Base-by-base conservation (phyloP, 2,329 filamentous ascomycete species). In the Escovopsis sp. region DNA sequence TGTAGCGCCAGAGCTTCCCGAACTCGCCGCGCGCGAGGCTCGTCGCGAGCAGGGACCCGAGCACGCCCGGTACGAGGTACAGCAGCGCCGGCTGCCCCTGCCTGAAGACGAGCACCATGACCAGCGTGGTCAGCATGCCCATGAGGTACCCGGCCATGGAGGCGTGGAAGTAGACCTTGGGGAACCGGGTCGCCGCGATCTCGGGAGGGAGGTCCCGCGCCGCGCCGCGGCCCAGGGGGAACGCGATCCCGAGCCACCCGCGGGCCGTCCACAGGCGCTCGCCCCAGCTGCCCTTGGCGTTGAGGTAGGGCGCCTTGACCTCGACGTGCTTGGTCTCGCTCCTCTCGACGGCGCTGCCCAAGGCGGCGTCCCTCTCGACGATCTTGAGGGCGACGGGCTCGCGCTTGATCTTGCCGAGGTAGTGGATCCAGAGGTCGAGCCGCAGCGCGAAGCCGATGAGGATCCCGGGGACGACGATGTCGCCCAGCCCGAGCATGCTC, bases 401-500 rank as follows among this genome's bases (percentile, higher is more conserved):
- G 18, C 67, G 63, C 48, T 67, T 72, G 57, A 79, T 71, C 55
- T 84, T 79, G 34, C 70, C 70, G 33, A 82, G 69, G 56, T 96
- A 96, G 64, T 83, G 79, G 42, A 86, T 69, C 65, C 85, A 91
- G 7, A 94, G 69, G 56, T 98, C 89, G 53, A 94, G 94, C n/a
- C 89, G 78, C 23, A 98, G 68, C 2, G 88, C 85, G 36, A 95
- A 72, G 2, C 77, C 85, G 48, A 96, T 82, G 63, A 95, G 80
- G 55, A 96, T 86, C 8, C 89, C 91, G 0, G 89, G 89, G 4
- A 98, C 70, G 2, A 94, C 84, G 45, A 98, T 84, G 56, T 98
- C 89, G n/a, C 89, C 89, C 0, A 96, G 71, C 0, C 89, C 89
- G 7, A 98, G 77, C 73, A 96, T 94, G 42, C 85, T 75, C 26